Percentiles rank a stretch among this genome's conserved stretches.
phyloP scores from a whole-genome alignment of 176 grass and related monocot genomes.

The Musa itinerans region DNA sequence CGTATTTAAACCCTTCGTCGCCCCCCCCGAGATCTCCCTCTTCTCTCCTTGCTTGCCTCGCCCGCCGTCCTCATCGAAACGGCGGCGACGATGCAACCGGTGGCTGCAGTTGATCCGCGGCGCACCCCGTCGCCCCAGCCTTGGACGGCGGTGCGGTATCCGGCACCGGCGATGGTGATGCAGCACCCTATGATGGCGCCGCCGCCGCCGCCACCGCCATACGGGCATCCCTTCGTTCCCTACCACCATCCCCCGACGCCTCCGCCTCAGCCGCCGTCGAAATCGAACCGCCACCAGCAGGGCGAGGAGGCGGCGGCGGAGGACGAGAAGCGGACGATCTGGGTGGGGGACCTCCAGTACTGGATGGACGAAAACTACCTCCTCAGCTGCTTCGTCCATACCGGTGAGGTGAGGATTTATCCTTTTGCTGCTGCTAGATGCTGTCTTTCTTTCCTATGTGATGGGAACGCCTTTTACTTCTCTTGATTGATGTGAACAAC shows the following conservation, averaged over 20 bases:
- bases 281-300: constrained; percentile 8
- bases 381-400: constrained; percentile 11
- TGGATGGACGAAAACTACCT: constrained; percentile 19
- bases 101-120: background rate
- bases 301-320: background rate
- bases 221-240: constrained; percentile 8
- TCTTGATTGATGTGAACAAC: background rate
- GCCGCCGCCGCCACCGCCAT: constrained; percentile 12
- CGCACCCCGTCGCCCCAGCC: constrained; percentile 7
- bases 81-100: constrained; percentile 10
- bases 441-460: background rate
- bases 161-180: constrained; percentile 11
- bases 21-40: background rate
- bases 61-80: constrained; percentile 1
- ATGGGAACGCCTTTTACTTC: background rate
- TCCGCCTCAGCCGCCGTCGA: background rate
- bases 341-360: constrained; percentile 13
- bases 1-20: constrained; percentile 15
- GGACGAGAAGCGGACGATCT: constrained; percentile 17
- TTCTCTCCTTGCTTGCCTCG: background rate
- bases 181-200: constrained; percentile 17
- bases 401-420: constrained; percentile 17
- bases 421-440: background rate
- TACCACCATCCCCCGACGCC: constrained; percentile 3
- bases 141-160: constrained; percentile 5